Conservation (phyloP, 2,329 filamentous ascomycete species). For the Penicillium sp. region DNA sequence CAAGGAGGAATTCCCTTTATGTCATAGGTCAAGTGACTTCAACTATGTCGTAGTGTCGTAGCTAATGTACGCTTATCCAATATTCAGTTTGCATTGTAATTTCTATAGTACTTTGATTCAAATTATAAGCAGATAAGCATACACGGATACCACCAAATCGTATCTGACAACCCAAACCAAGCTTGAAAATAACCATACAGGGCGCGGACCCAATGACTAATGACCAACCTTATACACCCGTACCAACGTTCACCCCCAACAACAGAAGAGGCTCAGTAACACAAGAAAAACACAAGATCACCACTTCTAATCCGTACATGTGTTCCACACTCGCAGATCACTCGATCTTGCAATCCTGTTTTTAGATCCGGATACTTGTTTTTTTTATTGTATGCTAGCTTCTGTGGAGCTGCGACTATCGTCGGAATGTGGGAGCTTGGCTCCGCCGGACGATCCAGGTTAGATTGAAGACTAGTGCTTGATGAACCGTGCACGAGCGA, state of each 20-base stretch:
- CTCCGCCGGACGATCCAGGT: slow-evolving; percentile 8
- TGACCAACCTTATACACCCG: neutral
- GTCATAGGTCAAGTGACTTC: neutral
- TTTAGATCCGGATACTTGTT: slow-evolving; percentile 14
- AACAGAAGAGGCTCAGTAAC: neutral
- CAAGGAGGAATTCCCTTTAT: neutral
- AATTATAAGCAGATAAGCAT: neutral
- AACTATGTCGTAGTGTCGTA: neutral
- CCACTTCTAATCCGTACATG: neutral
- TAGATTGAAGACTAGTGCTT: neutral
- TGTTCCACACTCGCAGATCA: slow-evolving; percentile 1
- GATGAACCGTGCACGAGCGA: slow-evolving; percentile 3
- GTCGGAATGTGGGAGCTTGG: slow-evolving; percentile 6
- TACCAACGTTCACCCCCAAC: neutral
- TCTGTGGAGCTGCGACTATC: slow-evolving; percentile 8
- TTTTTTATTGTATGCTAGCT: slow-evolving; percentile 6
- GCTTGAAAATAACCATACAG: neutral
- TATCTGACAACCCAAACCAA: neutral
- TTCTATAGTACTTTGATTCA: neutral
- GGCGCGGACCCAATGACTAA: neutral
- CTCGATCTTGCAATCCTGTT: slow-evolving; percentile 17
- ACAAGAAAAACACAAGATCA: neutral
- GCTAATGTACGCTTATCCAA: neutral
- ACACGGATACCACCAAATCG: neutral
- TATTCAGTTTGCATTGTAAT: neutral